These are phyloP conservation scores for Metschnikowia cubensis DNA, from an alignment of 805 yeast species.

Conservation along the genomic window DNA sequence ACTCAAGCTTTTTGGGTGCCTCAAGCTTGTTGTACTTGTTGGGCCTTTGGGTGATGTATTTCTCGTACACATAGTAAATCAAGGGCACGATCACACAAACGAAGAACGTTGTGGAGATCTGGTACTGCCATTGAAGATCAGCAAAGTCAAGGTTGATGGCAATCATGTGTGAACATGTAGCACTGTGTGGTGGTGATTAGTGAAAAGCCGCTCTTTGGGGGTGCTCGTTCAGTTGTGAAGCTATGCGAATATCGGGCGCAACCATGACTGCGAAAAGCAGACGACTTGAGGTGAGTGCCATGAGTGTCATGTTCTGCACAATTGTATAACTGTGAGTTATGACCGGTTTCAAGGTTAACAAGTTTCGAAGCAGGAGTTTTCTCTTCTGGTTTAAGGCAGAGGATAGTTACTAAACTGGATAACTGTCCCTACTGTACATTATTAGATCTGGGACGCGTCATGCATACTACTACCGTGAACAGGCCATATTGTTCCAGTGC, in stretches of 20 bases:
- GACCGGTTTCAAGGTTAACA: background rate
- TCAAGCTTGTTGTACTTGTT: conserved; percentile 41
- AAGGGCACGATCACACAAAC: conserved; percentile 36
- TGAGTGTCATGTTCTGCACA: background rate
- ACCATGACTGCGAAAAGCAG: conserved; percentile 1
- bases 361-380: no score
- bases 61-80: conserved; percentile 32
- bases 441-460: background rate
- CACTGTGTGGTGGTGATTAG: background rate
- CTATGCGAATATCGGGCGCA: conserved; percentile 3
- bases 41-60: conserved; percentile 35
- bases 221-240: background rate
- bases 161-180: conserved; percentile 26
- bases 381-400: no score
- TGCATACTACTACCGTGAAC: background rate
- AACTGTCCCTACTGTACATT: background rate
- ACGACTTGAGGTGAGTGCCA: background rate
- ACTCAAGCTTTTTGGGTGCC: conserved; percentile 44
- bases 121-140: conserved; percentile 43
- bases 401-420: no score
- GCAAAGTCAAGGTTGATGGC: conserved; percentile 39
- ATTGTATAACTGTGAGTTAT: background rate
- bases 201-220: background rate
- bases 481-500: no score
- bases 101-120: conserved; percentile 42